Evolutionary conservation across 2,329 filamentous ascomycete species (phyloP).

Genomic region (Botrytis galanthina): DNA sequence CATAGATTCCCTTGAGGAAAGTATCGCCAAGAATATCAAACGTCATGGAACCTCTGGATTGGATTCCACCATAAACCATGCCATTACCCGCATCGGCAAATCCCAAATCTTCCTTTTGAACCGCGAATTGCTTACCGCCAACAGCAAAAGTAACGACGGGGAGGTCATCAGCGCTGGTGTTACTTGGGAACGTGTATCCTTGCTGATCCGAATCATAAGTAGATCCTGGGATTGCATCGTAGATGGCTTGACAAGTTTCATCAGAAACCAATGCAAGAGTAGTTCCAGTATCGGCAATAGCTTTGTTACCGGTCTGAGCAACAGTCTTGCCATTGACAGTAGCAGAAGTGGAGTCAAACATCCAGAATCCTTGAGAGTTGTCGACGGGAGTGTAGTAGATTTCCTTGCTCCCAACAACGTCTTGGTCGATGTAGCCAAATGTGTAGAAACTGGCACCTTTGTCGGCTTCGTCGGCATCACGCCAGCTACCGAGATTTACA

Average conservation of each 20-base stretch:
- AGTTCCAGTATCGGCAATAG: constrained; percentile 71
- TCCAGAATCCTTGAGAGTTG: constrained; percentile 66
- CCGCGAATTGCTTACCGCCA: constrained; percentile 55
- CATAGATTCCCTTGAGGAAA: constrained; percentile 59
- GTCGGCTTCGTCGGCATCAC: constrained; percentile 46
- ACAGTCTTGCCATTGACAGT: constrained; percentile 57
- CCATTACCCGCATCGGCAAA: constrained; percentile 54
- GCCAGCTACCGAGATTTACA: constrained; percentile 54
- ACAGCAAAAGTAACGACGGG: constrained; percentile 63
- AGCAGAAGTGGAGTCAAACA: constrained; percentile 56
- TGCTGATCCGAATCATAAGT: constrained; percentile 55
- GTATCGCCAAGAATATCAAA: constrained; percentile 60
- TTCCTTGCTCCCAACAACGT: constrained; percentile 53
- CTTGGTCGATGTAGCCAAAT: constrained; percentile 68
- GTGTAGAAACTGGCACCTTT: constrained; percentile 62
- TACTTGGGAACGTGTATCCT: constrained; percentile 62
- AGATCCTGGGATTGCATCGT: constrained; percentile 60
- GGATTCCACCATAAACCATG: constrained; percentile 59
- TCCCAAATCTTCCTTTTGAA: constrained; percentile 59
- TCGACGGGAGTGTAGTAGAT: constrained; percentile 62
- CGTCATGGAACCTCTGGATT: constrained; percentile 51
- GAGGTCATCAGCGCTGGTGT: constrained; percentile 50
- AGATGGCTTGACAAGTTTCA: constrained; percentile 58
- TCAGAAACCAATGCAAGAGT: constrained; percentile 66
- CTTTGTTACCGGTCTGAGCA: constrained; percentile 54